Evolutionary conservation across 306 rosid genomes (phyloP), one percentile per base, ranked within the genome.

Genomic region (Cucurbita maxima): DNA sequence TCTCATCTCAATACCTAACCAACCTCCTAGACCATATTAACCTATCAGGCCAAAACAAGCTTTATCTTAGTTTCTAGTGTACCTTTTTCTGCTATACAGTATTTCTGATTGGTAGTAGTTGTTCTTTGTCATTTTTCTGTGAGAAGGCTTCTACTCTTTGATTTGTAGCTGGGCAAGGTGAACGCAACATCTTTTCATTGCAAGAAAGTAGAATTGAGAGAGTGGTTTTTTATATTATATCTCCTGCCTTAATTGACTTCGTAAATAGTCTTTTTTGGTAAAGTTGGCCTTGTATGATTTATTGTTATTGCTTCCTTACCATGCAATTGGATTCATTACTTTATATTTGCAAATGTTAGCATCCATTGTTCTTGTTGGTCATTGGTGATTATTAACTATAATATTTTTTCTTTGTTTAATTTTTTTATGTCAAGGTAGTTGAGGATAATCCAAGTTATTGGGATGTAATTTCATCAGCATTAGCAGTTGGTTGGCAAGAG

Each of bases 401-500:
- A 63, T n/a, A 58, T 45, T 72, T 63, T 61, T 61, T n/a, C 58
- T 30, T 30, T 30, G 2, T 30, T 30, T 30, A 30, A 30, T 53
- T 70, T 64, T 62, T 73, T 53, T 61, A 18, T 73, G 60, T 76
- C 79, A 85, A 93, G 98, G 87, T 87, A 74, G 81, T 93, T 73
- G 98, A 93, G 80, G 89, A 93, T 50, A 77, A 87, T 83, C 81
- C 94, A 64, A 83, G 77, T 75, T 93, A 93, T 82, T 93, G 98
- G 98, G 96, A 89, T 63, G 85, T 80, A 63, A 76, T 93, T 47
- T 85, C 89, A 67, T 88, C 94, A 72, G 90, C 96, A 54, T 58
- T 93, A 51, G 90, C 98, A 74, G 85, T 93, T 81, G 98, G 98
- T 83, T 90, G 98, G 98, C 87, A 87, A 44, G 98, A 93, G 63